Base-by-base conservation (phyloP, 805 yeast genomes). In the Wickerhamiella dianesei region DNA sequence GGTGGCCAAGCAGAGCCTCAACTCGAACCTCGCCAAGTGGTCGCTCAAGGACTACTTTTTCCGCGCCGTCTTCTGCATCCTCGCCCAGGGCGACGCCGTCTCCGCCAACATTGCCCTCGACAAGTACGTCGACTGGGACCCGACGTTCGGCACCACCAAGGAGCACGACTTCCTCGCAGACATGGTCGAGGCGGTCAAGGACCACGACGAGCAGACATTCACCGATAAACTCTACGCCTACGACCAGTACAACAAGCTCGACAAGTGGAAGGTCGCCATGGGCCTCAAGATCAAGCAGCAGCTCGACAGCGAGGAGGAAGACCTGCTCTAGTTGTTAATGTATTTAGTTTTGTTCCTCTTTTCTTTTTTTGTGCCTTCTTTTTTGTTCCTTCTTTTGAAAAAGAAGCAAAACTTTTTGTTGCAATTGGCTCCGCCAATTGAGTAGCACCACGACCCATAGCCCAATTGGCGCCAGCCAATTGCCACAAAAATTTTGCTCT, bases 31-130 rank as follows among this genome's bases (percentile, higher is more conserved):
- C 51, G 76, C 89, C 37, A 82, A 79, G 65, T 92, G 96, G 96
- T 80, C 86, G 44, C 71, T 92, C 59, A 92, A 92, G 64, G 98
- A 92, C 48, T 86, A 89, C 63, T 87, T 83, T 58, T 70, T 85
- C 59, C 87, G 87, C 68, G 79, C 83, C 45, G 79, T 84, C 21
- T 70, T 92, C 48, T 85, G 96, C 61, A 76, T 81, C 45, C 69
- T 92, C 53, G 94, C 96, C 32, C 76, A 77, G 48, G 86, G 64
- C 53, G 98, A 92, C 64, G 70, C 76, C 36, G 88, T 94, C 35
- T 94, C 94, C 44, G 95, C 95, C 0, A 73, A 75, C 46, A 80
- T 82, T 57, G 74, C 85, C 35, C 63, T 83, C 45, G 77, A 75
- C 25, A 74, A 75, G 50, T 82, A 78, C 49, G 60, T 69, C 12